These are phyloP conservation scores for Amphibolis antarctica DNA, from an alignment of 106 monocot genomes.

Conservation along the genomic window DNA sequence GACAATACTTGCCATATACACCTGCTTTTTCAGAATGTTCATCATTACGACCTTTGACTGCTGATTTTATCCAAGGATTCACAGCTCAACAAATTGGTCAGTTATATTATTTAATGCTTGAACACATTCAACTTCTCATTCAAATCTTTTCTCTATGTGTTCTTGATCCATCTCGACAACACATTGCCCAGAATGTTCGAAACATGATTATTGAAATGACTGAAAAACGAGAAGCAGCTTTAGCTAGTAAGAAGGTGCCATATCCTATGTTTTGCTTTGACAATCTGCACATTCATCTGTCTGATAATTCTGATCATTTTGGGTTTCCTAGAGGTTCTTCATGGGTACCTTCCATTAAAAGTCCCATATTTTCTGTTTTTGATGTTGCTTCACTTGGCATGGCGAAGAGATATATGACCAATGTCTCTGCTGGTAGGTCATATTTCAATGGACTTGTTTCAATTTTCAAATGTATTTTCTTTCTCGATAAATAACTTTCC, in stretches of 20 bases:
- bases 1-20: conserved; percentile 16
- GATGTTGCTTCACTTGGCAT: conserved; percentile 67
- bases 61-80: conserved; percentile 41
- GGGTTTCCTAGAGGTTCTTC: conserved; percentile 6
- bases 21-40: conserved; percentile 16
- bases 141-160: conserved; percentile 66
- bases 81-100: conserved; percentile 64
- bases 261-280: conserved; percentile 44
- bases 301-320: conserved; percentile 20
- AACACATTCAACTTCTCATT: conserved; percentile 89
- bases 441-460: neutral
- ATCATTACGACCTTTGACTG: conserved; percentile 3
- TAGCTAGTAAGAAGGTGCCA: conserved; percentile 28
- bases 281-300: conserved; percentile 32
- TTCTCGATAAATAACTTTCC: neutral
- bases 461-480: neutral
- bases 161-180: conserved; percentile 63
- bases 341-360: conserved; percentile 47
- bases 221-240: conserved; percentile 44
- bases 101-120: conserved; percentile 58
- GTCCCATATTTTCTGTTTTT: conserved; percentile 46
- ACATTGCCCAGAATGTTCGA: conserved; percentile 33
- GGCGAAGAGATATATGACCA: conserved; percentile 41
- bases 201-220: conserved; percentile 62
- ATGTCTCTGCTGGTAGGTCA: conserved; percentile 70